Percentiles rank a stretch among this genome's conserved stretches.
Conservation (phyloP, 2,329 filamentous ascomycete species). For the Cladosporium halotolerans region DNA sequence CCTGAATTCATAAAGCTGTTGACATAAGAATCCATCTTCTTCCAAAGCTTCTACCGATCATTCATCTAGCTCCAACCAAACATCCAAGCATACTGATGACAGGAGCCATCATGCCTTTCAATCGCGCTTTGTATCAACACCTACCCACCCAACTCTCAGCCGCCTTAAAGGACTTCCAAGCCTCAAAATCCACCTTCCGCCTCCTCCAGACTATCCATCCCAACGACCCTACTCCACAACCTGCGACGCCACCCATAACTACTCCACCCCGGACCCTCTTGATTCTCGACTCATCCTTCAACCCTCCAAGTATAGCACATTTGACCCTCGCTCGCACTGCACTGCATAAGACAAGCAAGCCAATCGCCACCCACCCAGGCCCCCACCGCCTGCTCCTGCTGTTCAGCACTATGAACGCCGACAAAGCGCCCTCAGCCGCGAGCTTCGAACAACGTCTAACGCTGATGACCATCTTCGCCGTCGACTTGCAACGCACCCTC, state of each 20-base stretch:
- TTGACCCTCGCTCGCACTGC: conserved; percentile 50
- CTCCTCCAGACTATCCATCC: conserved; percentile 30
- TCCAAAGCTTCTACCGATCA: too few relatives aligned
- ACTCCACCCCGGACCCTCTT: conserved; percentile 44
- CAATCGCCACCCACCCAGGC: conserved; percentile 25
- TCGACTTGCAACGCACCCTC: conserved; percentile 40
- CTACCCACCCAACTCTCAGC: conserved; percentile 35
- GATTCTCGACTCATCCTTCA: conserved; percentile 62
- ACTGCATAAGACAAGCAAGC: conserved; percentile 33
- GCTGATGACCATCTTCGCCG: conserved; percentile 66
- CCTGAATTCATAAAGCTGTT: too few relatives aligned
- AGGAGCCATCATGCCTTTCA: conserved; percentile 14
- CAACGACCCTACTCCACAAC: conserved; percentile 14
- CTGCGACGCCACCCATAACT: conserved; percentile 10
- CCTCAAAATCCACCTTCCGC: conserved; percentile 32
- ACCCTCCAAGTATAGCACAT: conserved; percentile 57
- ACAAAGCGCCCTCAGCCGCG: conserved; percentile 61
- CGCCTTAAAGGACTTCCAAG: conserved; percentile 39
- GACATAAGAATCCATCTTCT: too few relatives aligned
- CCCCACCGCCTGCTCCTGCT: conserved; percentile 50
- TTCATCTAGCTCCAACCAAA: too few relatives aligned
- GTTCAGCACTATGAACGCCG: conserved; percentile 59
- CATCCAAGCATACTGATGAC: conserved; percentile 3
- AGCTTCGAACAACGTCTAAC: conserved; percentile 60
- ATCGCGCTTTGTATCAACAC: conserved; percentile 15